Evolutionary conservation across 176 grass and related monocot species (phyloP).

Genomic region (Ensete ventricosum): DNA sequence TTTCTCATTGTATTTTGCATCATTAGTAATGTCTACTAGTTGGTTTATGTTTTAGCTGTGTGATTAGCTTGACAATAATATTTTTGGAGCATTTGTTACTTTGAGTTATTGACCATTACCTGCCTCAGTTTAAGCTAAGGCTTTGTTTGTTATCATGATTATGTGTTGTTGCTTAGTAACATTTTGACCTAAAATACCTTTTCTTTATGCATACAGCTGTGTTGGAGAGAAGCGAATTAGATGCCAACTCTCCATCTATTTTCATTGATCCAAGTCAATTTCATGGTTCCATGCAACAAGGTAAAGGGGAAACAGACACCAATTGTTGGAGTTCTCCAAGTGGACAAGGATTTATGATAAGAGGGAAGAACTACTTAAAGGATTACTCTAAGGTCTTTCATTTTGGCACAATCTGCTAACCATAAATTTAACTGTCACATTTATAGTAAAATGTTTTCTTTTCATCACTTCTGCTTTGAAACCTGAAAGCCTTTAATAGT

Average conservation of each 20-base stretch:
- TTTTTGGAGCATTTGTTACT: not conserved
- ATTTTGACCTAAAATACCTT: not conserved
- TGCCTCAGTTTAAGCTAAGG: not conserved
- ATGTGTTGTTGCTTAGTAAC: not conserved
- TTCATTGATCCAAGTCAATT: constrained; percentile 58
- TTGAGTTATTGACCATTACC: not conserved
- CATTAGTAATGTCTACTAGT: not conserved
- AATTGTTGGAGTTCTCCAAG: constrained; percentile 81
- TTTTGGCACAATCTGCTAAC: not conserved
- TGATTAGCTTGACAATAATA: not conserved
- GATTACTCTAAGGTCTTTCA: constrained; percentile 64
- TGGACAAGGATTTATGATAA: constrained; percentile 93
- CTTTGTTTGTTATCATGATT: not conserved
- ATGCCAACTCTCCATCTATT: constrained; percentile 29
- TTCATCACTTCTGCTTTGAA: too few relatives aligned
- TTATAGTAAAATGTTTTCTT: too few relatives aligned
- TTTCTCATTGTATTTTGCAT: not conserved
- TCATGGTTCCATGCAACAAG: constrained; percentile 44
- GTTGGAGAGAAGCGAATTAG: constrained; percentile 48
- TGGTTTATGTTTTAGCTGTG: not conserved
- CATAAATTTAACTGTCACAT: not conserved
- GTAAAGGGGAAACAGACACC: constrained; percentile 44
- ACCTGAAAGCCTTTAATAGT: too few relatives aligned
- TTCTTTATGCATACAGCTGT: constrained; percentile 40
- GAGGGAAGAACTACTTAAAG: constrained; percentile 81